A percentile compares a stretch with the other conserved stretches of the same genome.
Conservation (phyloP, 2,329 filamentous ascomycete genomes). For the Teratosphaeria destructans region DNA sequence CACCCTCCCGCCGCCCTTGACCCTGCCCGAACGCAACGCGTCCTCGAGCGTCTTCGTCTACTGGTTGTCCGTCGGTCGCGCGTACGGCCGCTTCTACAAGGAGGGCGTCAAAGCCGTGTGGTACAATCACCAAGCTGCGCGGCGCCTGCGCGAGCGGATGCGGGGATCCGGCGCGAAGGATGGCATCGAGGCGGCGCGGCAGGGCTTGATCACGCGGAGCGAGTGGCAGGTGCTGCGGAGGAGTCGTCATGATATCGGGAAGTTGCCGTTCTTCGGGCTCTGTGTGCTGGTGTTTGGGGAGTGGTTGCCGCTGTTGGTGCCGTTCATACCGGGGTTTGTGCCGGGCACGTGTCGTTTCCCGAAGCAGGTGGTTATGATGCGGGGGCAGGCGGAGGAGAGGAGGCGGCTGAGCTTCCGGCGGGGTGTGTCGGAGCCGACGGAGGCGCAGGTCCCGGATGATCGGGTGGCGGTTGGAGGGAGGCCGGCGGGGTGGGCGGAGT, state of each 20-base stretch:
- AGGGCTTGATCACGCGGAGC: constrained; percentile 44
- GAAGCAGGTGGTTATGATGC: constrained; percentile 54
- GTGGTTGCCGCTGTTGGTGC: constrained; percentile 70
- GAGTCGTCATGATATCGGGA: constrained; percentile 60
- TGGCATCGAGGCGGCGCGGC: constrained; percentile 3
- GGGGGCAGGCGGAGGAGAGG: constrained; percentile 43
- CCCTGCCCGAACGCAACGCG: constrained; percentile 47
- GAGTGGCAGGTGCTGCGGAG: constrained; percentile 62
- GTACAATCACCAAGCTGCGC: constrained; percentile 47
- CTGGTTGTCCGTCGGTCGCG: constrained; percentile 55
- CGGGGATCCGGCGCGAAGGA: constrained; percentile 6
- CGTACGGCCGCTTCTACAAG: constrained; percentile 81
- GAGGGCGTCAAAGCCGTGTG: constrained; percentile 65
- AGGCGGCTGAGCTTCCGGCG: constrained; percentile 40
- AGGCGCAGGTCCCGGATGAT: constrained; percentile 32
- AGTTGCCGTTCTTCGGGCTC: constrained; percentile 67
- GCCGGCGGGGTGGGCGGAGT: constrained; percentile 29
- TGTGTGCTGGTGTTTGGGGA: constrained; percentile 73
- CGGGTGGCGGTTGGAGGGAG: not conserved
- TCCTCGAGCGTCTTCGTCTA: constrained; percentile 40
- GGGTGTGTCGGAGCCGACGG: constrained; percentile 57
- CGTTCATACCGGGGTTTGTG: constrained; percentile 60
- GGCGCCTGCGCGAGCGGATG: constrained; percentile 39
- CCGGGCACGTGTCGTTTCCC: constrained; percentile 79
- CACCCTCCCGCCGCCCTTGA: constrained; percentile 62